These are phyloP conservation scores for Olyra latifolia DNA, from an alignment of 176 grass and related monocot species.

Conservation along the genomic window DNA sequence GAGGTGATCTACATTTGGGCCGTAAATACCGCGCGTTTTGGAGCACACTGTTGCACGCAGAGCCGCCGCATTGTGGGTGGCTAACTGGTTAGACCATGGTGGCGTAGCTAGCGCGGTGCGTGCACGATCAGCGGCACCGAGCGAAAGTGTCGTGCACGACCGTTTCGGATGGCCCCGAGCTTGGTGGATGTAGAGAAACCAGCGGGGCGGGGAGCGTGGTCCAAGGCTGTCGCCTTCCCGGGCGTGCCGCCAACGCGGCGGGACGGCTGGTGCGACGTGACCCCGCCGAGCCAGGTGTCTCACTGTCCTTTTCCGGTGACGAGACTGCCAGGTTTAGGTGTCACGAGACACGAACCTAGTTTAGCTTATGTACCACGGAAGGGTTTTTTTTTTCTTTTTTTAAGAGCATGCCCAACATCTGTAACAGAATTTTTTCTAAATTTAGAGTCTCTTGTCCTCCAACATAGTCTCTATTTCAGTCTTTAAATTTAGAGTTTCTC, in stretches of 20 bases:
- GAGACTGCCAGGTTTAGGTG: background rate
- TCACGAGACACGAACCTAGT: background rate
- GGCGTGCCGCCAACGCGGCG: background rate
- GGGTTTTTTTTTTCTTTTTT: too few relatives aligned
- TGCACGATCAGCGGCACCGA: background rate
- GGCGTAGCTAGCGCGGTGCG: background rate
- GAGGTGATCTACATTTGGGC: background rate
- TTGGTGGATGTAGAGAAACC: background rate
- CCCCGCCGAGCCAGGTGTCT: slow-evolving; percentile 23
- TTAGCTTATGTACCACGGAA: background rate
- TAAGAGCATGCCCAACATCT: too few relatives aligned
- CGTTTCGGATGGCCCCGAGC: background rate
- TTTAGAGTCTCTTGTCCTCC: too few relatives aligned
- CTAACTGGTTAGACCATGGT: background rate
- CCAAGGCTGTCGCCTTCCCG: background rate
- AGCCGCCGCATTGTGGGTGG: background rate
- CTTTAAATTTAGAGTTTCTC: too few relatives aligned
- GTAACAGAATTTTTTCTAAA: too few relatives aligned
- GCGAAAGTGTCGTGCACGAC: background rate
- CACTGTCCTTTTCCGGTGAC: background rate
- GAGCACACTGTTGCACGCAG: background rate
- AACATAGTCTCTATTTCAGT: too few relatives aligned
- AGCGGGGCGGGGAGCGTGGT: background rate
- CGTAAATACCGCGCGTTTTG: background rate
- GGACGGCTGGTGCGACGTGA: slow-evolving; percentile 7